phyloP scores from a whole-genome alignment of 225 moss, liverwort and hornwort species.

The Lunularia cruciata region DNA sequence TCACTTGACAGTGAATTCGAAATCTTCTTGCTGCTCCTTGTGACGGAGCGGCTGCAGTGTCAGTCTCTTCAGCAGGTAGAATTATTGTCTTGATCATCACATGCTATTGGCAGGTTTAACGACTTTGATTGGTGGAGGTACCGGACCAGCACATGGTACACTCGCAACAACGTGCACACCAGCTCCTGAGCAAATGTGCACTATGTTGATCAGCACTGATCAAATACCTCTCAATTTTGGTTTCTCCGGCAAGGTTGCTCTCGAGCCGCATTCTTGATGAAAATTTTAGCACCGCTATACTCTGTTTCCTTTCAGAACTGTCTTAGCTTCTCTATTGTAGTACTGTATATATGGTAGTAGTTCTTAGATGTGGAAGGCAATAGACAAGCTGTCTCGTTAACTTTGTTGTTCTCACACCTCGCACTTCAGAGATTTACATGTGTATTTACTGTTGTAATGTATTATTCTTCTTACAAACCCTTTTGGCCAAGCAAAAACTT shows the following conservation, averaged over 20 bases:
- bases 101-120: slow-evolving; percentile 59
- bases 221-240: slow-evolving; percentile 84
- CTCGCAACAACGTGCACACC: slow-evolving; percentile 96
- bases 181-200: slow-evolving; percentile 82
- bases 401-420: no score
- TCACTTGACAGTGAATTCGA: no score
- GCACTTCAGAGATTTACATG: no score
- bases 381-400: background rate
- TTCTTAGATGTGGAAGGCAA: background rate
- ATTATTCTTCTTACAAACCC: background rate
- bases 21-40: no score
- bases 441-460: no score
- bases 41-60: no score
- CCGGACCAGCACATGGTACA: slow-evolving; percentile 91
- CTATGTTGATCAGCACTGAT: slow-evolving; percentile 85
- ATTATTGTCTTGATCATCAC: no score
- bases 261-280: background rate
- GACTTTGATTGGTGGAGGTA: slow-evolving; percentile 86
- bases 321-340: background rate
- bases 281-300: background rate
- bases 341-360: background rate
- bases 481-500: background rate
- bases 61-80: no score
- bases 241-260: slow-evolving; percentile 84
- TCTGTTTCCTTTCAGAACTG: background rate